phyloP scores from a whole-genome alignment of 1,139 yeast species.

The Hyphopichia pseudoburtonii region DNA sequence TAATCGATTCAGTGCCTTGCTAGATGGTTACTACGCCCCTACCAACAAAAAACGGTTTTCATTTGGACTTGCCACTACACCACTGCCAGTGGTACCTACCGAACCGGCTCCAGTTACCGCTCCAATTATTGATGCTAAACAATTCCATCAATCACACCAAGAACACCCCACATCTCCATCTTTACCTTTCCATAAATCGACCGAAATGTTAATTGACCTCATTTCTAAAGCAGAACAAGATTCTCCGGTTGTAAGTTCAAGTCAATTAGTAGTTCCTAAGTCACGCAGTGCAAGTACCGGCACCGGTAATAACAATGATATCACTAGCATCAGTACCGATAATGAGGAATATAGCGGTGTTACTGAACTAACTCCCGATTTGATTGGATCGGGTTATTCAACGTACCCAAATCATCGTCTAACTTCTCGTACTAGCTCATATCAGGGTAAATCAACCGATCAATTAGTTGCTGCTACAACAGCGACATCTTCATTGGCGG shows the following conservation, averaged over 20 bases:
- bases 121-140: neutral
- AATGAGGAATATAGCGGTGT: neutral
- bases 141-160: neutral
- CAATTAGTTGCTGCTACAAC: too few species aligned
- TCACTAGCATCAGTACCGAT: neutral
- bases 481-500: too few species aligned
- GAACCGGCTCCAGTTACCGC: neutral
- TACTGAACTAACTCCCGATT: neutral
- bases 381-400: neutral
- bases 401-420: neutral
- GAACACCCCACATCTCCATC: too few species aligned
- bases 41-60: constrained; percentile 3
- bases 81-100: neutral
- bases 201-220: constrained; percentile 1
- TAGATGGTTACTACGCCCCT: constrained; percentile 9
- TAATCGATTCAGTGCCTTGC: constrained; percentile 8
- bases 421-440: neutral
- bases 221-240: neutral
- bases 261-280: neutral
- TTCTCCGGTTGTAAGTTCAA: neutral
- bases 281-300: neutral
- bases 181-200: constrained; percentile 3
- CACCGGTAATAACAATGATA: neutral
- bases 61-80: neutral
- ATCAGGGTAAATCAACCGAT: too few species aligned